These are phyloP conservation scores for Leersia perrieri DNA, from an alignment of 176 grass and related monocot species.

Conservation along the genomic window DNA sequence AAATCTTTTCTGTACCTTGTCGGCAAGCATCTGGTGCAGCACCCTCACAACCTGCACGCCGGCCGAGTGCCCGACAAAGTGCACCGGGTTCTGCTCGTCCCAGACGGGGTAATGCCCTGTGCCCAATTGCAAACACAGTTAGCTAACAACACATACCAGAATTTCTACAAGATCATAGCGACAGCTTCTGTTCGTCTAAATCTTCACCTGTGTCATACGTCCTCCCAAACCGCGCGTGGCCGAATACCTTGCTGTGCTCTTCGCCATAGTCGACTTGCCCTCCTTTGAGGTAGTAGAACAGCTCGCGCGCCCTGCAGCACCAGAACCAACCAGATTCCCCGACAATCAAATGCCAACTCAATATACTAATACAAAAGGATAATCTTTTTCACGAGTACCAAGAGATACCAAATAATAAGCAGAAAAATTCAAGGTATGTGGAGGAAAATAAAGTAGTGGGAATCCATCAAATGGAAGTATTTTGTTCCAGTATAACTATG, in stretches of 20 bases:
- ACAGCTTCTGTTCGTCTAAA: not conserved
- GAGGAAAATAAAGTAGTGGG: constrained; percentile 3
- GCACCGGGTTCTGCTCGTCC: constrained; percentile 77
- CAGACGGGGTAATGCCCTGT: constrained; percentile 90
- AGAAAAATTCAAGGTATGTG: constrained; percentile 5
- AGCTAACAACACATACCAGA: not conserved
- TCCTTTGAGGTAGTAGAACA: constrained; percentile 98
- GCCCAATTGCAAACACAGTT: constrained; percentile 8
- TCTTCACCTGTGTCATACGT: constrained; percentile 64
- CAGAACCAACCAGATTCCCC: constrained; percentile 14
- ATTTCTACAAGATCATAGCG: not conserved
- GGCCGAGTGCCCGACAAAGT: constrained; percentile 95
- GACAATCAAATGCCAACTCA: not conserved
- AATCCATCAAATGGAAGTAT: constrained; percentile 7
- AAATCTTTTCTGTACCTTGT: constrained; percentile 65
- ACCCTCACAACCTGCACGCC: constrained; percentile 87
- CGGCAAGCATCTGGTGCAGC: constrained; percentile 91
- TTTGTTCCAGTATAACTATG: not conserved
- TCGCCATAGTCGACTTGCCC: constrained; percentile 89
- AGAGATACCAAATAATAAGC: not conserved
- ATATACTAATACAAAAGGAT: not conserved
- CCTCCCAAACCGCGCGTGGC: constrained; percentile 78
- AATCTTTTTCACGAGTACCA: not conserved
- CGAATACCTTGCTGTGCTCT: constrained; percentile 77
- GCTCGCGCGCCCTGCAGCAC: constrained; percentile 73